Percentiles rank a stretch among this genome's conserved stretches.
phyloP scores from a whole-genome alignment of 2,329 filamentous ascomycete genomes.

The Monosporascus sp. region DNA sequence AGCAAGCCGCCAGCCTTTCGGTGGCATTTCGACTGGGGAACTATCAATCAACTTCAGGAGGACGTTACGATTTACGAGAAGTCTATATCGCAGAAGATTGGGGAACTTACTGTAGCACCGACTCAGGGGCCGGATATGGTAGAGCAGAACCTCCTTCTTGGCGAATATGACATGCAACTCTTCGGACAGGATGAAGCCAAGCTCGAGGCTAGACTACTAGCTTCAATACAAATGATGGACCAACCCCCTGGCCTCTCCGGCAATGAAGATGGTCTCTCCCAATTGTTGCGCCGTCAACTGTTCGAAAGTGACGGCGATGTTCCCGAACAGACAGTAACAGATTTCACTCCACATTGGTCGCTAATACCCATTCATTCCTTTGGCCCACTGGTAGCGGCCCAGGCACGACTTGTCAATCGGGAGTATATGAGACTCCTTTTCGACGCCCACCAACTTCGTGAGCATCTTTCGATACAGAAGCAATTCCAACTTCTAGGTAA shows the following conservation, averaged over 20 bases:
- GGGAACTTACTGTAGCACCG: neutral
- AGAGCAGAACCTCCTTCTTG: slow-evolving; percentile 3
- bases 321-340: slow-evolving; percentile 12
- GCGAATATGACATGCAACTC: slow-evolving; percentile 32
- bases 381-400: slow-evolving; percentile 65
- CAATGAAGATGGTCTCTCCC: slow-evolving; percentile 32
- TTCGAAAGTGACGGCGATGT: slow-evolving; percentile 20
- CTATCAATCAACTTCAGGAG: slow-evolving; percentile 59
- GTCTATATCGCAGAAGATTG: slow-evolving; percentile 26
- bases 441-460: slow-evolving; percentile 62
- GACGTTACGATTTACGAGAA: slow-evolving; percentile 52
- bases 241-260: slow-evolving; percentile 22
- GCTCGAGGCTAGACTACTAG: slow-evolving; percentile 43
- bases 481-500: slow-evolving; percentile 82
- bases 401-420: slow-evolving; percentile 72
- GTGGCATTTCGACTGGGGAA: slow-evolving; percentile 70
- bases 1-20: slow-evolving; percentile 52
- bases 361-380: slow-evolving; percentile 68
- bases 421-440: slow-evolving; percentile 75
- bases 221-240: slow-evolving; percentile 46
- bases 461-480: slow-evolving; percentile 70
- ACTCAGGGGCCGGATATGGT: neutral
- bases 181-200: slow-evolving; percentile 44
- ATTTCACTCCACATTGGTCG: slow-evolving; percentile 51
- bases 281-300: slow-evolving; percentile 36